Percentiles rank a stretch among this genome's conserved stretches.
These are phyloP conservation scores for Oleoguttula mirabilis DNA, from an alignment of 495 filamentous ascomycete species.

Conservation along the genomic window DNA sequence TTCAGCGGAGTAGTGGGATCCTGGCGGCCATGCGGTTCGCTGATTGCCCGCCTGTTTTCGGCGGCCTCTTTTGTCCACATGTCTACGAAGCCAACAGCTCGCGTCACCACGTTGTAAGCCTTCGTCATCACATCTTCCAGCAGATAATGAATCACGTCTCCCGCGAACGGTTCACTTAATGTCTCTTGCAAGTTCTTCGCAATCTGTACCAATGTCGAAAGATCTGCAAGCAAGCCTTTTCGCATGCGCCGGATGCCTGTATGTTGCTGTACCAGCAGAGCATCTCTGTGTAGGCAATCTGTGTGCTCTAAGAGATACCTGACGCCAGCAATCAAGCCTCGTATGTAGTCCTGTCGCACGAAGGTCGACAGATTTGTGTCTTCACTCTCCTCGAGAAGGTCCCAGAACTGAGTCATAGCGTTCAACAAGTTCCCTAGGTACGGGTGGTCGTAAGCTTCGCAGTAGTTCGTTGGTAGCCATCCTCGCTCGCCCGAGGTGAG, in stretches of 20 bases:
- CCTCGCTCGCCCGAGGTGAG: conserved; percentile 77
- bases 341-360: conserved; percentile 78
- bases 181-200: conserved; percentile 70
- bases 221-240: conserved; percentile 76
- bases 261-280: conserved; percentile 56
- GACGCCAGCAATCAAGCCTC: conserved; percentile 85
- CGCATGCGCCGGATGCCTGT: conserved; percentile 68
- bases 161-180: conserved; percentile 40
- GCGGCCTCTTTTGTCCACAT: conserved; percentile 60
- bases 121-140: conserved; percentile 87
- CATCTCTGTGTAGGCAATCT: conserved; percentile 74
- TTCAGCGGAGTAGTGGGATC: background rate
- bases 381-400: conserved; percentile 62
- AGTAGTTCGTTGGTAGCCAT: conserved; percentile 98
- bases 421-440: conserved; percentile 75
- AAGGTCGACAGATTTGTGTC: conserved; percentile 55
- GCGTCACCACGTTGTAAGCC: conserved; percentile 86
- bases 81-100: conserved; percentile 86
- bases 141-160: conserved; percentile 51
- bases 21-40: background rate
- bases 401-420: conserved; percentile 85
- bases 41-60: background rate
- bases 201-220: conserved; percentile 77
- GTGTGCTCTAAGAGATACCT: conserved; percentile 79
- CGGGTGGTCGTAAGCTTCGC: conserved; percentile 80